Evolutionary conservation across 1,139 yeast genomes (phyloP), one percentile per base, ranked within the genome.

Genomic region (Kurtzmaniella natalensis): DNA sequence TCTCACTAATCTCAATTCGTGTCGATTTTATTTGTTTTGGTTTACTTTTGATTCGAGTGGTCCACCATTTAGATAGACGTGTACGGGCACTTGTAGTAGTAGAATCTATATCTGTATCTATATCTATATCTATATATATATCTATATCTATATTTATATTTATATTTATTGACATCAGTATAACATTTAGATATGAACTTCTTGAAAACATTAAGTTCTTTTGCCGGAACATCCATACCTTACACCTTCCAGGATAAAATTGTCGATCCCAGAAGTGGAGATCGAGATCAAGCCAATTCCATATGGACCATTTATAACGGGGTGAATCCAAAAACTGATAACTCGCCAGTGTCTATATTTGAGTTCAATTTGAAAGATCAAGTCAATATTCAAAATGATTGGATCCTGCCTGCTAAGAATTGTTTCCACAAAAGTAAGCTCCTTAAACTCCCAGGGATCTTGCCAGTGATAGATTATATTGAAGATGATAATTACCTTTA

Each of bases 391-490:
- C 57, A 55, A 25, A 43, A 45, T 21, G 51, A 50, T 11, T 54
- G 56, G 30, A 59, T 60, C 21, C 58, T 64, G 8, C 53, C 82
- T 36, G 92, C 92, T 1, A 60, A 67, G 34, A 86, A 87, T 53
- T 73, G 84, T 34, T 66, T 76, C 36, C 73, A 68, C 36, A 83
- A 80, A 50, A 66, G 82, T 43, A 81, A 85, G 50, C 64, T 78
- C 20, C 64, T 88, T 49, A 76, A 81, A 40, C 68, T 85, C 19
- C 98, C 98, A 0, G 94, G 95, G 1, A 71, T 88, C 15, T 64
- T 88, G 34, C 65, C 71, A 28, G 73, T 79, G 11, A 47, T 85
- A 9, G 96, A 89, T 44, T 76, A 83, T 22, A 69, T 79, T 35
- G 94, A 83, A 51, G 70, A 72, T 27, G 86, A 81, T 31, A 61